Evolutionary conservation across 768 basidiomycete genomes (phyloP).

Genomic region (Lactifluus subvellereus): DNA sequence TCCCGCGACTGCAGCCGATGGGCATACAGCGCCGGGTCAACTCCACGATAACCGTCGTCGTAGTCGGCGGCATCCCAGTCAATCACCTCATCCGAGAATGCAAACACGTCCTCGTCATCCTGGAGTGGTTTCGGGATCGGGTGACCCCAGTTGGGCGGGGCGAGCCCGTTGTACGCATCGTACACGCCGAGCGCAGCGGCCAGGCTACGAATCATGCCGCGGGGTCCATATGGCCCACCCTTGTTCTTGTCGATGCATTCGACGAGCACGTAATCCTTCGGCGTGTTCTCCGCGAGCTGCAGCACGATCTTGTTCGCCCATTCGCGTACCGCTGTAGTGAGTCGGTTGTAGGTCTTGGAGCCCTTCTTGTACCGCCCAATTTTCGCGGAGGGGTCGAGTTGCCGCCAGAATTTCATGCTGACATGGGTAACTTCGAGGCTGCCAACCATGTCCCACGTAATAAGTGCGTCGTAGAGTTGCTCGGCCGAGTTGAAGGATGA

Average conservation of each 20-base stretch:
- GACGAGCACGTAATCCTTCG: conserved; percentile 14
- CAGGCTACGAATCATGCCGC: conserved; percentile 21
- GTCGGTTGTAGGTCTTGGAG: conserved; percentile 3
- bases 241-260: conserved; percentile 5
- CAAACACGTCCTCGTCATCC: neutral
- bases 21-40: conserved; percentile 1
- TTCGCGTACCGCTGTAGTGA: conserved; percentile 2
- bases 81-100: neutral
- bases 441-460: conserved; percentile 27
- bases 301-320: conserved; percentile 19
- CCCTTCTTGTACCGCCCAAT: conserved; percentile 13
- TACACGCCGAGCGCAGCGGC: conserved; percentile 10
- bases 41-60: conserved; percentile 6
- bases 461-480: conserved; percentile 29
- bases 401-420: conserved; percentile 30
- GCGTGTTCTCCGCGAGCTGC: conserved; percentile 14
- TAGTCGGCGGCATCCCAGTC: neutral
- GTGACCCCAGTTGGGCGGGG: conserved; percentile 20
- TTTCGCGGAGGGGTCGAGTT: neutral
- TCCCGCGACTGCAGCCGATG: neutral
- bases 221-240: conserved; percentile 15
- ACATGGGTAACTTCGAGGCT: conserved; percentile 24
- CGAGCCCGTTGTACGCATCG: conserved; percentile 3
- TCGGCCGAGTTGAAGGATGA: conserved; percentile 29
- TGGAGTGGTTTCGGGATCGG: neutral